Conservation (phyloP, 148 eudicot species). For the Arbutus unedo region DNA sequence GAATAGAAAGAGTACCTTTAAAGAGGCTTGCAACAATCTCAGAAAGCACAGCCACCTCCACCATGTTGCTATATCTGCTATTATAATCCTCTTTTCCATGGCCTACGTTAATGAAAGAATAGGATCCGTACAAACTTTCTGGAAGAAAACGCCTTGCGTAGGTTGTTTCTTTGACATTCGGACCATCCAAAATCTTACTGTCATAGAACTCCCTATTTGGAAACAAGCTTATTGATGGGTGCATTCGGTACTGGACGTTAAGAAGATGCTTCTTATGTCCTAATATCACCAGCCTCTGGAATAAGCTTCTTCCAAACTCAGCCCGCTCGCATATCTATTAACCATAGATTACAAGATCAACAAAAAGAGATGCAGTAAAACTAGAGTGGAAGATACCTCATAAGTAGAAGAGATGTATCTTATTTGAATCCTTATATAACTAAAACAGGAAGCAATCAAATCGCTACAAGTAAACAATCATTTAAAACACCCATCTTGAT, state of each 20-base stretch:
- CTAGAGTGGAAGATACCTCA: not conserved
- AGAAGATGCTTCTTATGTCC: slow-evolving; percentile 50
- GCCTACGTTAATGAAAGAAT: slow-evolving; percentile 35
- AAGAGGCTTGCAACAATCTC: slow-evolving; percentile 42
- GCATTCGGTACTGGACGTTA: slow-evolving; percentile 55
- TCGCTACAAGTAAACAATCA: not conserved
- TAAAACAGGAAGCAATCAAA: not conserved
- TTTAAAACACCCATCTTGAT: not conserved
- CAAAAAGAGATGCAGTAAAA: slow-evolving; percentile 4
- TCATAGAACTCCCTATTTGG: slow-evolving; percentile 35
- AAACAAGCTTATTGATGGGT: slow-evolving; percentile 54
- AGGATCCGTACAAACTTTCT: slow-evolving; percentile 28
- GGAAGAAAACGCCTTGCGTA: slow-evolving; percentile 19
- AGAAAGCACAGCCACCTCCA: slow-evolving; percentile 43
- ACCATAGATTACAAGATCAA: not conserved
- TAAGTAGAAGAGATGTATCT: not conserved
- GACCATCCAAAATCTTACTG: slow-evolving; percentile 25
- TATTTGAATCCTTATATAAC: not conserved
- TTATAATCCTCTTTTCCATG: slow-evolving; percentile 40
- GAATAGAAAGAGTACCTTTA: slow-evolving; percentile 25
- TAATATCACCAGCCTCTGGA: slow-evolving; percentile 39
- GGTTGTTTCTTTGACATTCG: slow-evolving; percentile 10
- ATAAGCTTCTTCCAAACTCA: slow-evolving; percentile 59
- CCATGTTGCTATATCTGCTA: slow-evolving; percentile 35
- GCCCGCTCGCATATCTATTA: slow-evolving; percentile 37